These are phyloP conservation scores for Craterostigma plantagineum DNA, from an alignment of 257 asterid species.

Conservation along the genomic window DNA sequence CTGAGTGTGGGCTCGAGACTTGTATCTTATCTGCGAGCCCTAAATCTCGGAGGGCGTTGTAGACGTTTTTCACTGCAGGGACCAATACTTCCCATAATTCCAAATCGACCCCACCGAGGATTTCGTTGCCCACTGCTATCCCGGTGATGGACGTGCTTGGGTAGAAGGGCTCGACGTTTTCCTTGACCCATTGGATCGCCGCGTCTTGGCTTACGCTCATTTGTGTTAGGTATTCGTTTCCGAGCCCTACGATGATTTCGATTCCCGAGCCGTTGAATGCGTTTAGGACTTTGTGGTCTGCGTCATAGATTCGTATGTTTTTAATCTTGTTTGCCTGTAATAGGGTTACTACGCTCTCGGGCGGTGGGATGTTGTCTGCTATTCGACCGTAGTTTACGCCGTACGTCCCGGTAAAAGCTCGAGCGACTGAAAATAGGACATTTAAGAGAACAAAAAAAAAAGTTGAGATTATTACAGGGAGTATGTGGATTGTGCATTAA, in stretches of 20 bases:
- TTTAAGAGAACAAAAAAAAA: constrained; percentile 13
- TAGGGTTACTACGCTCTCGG: constrained; percentile 47
- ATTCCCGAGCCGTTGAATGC: constrained; percentile 42
- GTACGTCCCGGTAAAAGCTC: constrained; percentile 43
- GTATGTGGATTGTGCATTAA: no score
- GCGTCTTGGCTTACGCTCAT: constrained; percentile 25
- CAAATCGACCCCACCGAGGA: constrained; percentile 27
- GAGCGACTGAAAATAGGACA: constrained; percentile 12
- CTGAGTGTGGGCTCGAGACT: constrained; percentile 66
- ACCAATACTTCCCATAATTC: constrained; percentile 47
- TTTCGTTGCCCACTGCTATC: constrained; percentile 62
- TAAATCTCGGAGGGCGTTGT: constrained; percentile 27
- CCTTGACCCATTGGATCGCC: constrained; percentile 45
- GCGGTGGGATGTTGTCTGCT: constrained; percentile 54
- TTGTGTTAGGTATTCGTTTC: constrained; percentile 26
- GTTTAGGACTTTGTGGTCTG: constrained; percentile 28
- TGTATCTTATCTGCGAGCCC: constrained; percentile 19
- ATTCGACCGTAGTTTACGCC: constrained; percentile 63
- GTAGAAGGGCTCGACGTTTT: constrained; percentile 32
- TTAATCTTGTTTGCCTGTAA: constrained; percentile 36
- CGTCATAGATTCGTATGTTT: constrained; percentile 47
- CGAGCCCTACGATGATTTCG: constrained; percentile 37
- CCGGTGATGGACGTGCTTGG: constrained; percentile 40
- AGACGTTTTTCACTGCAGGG: constrained; percentile 44
- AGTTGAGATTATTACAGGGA: no score